phyloP scores from a whole-genome alignment of 805 yeast species.

The Saccharomycopsis fermentans region DNA sequence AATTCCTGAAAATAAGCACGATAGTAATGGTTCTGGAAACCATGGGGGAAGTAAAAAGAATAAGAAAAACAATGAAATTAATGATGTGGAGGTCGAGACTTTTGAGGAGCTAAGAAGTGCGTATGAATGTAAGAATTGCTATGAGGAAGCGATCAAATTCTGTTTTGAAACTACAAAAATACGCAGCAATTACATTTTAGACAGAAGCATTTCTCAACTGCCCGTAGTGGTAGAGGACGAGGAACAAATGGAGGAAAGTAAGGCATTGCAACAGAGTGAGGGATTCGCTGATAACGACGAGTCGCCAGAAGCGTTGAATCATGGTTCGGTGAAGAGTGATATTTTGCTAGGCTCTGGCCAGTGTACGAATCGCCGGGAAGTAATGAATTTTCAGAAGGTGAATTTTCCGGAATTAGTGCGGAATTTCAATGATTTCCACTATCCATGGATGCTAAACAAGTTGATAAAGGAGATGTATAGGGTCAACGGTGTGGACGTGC shows the following conservation, averaged over 20 bases:
- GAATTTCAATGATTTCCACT: conserved; percentile 71
- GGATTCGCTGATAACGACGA: neutral
- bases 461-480: conserved; percentile 43
- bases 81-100: neutral
- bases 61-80: neutral
- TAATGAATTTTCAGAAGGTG: conserved; percentile 30
- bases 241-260: conserved; percentile 15
- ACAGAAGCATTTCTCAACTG: conserved; percentile 1
- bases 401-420: conserved; percentile 54
- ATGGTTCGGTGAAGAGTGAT: neutral
- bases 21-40: conserved; percentile 72
- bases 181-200: conserved; percentile 1
- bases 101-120: neutral
- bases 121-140: neutral
- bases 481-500: conserved; percentile 4
- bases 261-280: conserved; percentile 3
- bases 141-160: conserved; percentile 10
- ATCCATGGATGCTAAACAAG: conserved; percentile 83
- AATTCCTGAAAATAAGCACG: conserved; percentile 89
- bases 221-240: conserved; percentile 7
- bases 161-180: conserved; percentile 15
- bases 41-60: conserved; percentile 36
- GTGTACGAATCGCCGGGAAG: conserved; percentile 23
- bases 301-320: neutral
- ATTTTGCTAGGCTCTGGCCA: neutral